Base-by-base conservation (phyloP, 805 yeast genomes). In the Candida khao-thaluensis region DNA sequence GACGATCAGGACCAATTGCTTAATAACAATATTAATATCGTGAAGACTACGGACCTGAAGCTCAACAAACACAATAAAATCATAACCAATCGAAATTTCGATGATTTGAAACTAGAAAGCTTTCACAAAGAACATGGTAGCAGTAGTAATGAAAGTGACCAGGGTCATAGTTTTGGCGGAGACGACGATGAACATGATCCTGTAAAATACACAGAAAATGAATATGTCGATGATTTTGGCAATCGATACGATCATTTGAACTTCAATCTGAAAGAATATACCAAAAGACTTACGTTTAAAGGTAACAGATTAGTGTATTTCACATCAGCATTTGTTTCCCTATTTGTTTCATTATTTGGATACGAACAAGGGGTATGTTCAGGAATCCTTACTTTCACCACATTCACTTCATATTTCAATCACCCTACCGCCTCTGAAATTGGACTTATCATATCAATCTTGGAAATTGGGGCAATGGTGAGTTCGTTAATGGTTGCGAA, bases 401-500 rank as follows among this genome's bases (percentile, higher is more conserved):
- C 82, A 40, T 89, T 89, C 61, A 75, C 75, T 44, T 66, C 66
- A 15, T 86, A 82, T 60, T 89, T 86, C 61, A 56, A 80, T 48
- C 54, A 85, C 33, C 97, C 97, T 1, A 65, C 81, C 3, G 74
- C 93, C 11, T 74, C 87, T 1, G 74, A 77, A 44, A 77, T 88
- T 29, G 97, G 96, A 15, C 77, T 91, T 2, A 83, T 89, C 74
- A 93, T 89, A 9, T 89, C 95, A 11, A 83, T 89, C 40, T 68
- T 89, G 39, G 96, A 89, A 61, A 74, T 89, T 21, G 96, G 97
- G 30, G 96, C 96, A 0, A 67, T 88, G 57, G 61, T 85, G 1
- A 80, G 91, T 3, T 85, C 95, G 3, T 64, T 90, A n/a, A 56
- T 77, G 35, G 87, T 88, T 2, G 93, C 96, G 1, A 68, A 78